A percentile compares a stretch with the other conserved stretches of the same genome.
phyloP scores from a whole-genome alignment of 1,139 yeast species.

The Hansenula sp. region DNA sequence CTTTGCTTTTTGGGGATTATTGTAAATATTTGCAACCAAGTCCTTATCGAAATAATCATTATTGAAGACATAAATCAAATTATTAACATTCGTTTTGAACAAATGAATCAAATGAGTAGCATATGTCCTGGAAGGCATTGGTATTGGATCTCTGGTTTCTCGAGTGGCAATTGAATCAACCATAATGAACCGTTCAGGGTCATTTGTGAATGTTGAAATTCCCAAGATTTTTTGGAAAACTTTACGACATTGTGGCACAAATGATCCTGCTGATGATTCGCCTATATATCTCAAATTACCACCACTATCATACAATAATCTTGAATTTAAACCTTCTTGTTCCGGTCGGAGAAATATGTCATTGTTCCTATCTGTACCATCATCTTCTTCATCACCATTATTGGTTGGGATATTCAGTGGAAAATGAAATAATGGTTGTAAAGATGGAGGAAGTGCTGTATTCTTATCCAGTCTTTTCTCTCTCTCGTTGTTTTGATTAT shows the following conservation, averaged over 20 bases:
- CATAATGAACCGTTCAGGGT: constrained; percentile 32
- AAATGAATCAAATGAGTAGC: constrained; percentile 28
- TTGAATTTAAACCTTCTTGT: constrained; percentile 28
- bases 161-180: constrained; percentile 28
- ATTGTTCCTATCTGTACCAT: neutral
- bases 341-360: constrained; percentile 12
- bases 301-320: constrained; percentile 27
- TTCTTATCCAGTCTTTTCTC: no score
- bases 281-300: constrained; percentile 32
- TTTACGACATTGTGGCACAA: constrained; percentile 29
- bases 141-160: constrained; percentile 21
- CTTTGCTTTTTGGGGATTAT: constrained; percentile 25
- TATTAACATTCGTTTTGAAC: constrained; percentile 34
- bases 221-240: constrained; percentile 27
- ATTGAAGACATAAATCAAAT: constrained; percentile 33
- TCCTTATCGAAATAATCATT: constrained; percentile 26
- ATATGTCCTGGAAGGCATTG: constrained; percentile 29
- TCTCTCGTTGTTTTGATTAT: neutral
- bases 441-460: constrained; percentile 10
- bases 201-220: constrained; percentile 31
- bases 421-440: constrained; percentile 17
- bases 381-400: constrained; percentile 11
- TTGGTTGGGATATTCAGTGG: constrained; percentile 11
- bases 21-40: constrained; percentile 28
- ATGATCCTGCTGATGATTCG: constrained; percentile 31